Conservation (phyloP, 2,329 filamentous ascomycete genomes). For the Colletotrichum sp. region DNA sequence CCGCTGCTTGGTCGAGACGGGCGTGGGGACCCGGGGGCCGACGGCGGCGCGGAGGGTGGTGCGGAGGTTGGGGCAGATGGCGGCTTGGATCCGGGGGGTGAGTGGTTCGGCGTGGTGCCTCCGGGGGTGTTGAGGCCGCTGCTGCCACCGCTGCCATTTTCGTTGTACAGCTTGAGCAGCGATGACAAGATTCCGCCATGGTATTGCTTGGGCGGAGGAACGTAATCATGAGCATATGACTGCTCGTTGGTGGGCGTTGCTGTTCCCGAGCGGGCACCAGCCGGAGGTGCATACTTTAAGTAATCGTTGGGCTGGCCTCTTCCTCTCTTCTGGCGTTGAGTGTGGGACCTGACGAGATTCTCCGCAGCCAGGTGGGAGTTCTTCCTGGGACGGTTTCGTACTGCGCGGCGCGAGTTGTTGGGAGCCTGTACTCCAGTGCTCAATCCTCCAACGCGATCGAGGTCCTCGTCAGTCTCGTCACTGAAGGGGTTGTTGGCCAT, state of each 20-base stretch:
- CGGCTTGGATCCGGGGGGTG: slow-evolving; percentile 45
- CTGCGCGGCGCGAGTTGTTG: background rate
- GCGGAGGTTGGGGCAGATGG: slow-evolving; percentile 44
- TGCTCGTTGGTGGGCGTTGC: slow-evolving; percentile 47
- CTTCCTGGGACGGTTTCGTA: slow-evolving; percentile 13
- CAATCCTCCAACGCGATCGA: background rate
- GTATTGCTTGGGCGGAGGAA: slow-evolving; percentile 71
- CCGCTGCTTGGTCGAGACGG: slow-evolving; percentile 40
- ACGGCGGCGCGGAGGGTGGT: slow-evolving; percentile 6
- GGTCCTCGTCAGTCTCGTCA: slow-evolving; percentile 10
- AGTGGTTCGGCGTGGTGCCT: slow-evolving; percentile 41
- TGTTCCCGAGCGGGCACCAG: slow-evolving; percentile 36
- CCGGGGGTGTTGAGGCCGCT: slow-evolving; percentile 48
- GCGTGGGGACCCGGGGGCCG: slow-evolving; percentile 29
- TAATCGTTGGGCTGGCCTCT: slow-evolving; percentile 24
- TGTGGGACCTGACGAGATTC: slow-evolving; percentile 38
- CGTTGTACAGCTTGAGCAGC: slow-evolving; percentile 72
- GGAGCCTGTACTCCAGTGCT: background rate
- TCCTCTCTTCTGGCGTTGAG: slow-evolving; percentile 29
- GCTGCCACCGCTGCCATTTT: slow-evolving; percentile 38
- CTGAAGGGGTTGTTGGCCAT: background rate
- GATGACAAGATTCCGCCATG: slow-evolving; percentile 76
- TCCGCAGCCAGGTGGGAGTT: slow-evolving; percentile 31
- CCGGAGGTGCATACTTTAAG: slow-evolving; percentile 29
- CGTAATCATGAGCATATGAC: slow-evolving; percentile 60